Conservation (phyloP, 108 stramenopile genomes). For the Nitzschia palea region DNA sequence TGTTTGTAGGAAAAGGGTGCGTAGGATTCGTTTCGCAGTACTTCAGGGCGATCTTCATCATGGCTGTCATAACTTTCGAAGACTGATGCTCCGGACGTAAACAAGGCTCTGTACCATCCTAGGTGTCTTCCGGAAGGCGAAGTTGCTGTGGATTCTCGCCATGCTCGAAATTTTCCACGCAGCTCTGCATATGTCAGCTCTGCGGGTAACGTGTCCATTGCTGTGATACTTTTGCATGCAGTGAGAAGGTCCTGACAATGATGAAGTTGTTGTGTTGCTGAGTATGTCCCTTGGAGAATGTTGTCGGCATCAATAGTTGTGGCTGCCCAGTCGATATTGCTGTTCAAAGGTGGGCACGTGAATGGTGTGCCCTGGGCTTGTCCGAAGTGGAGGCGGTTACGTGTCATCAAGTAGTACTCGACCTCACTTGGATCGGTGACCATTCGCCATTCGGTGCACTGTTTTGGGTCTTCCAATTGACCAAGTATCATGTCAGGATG, state of each 20-base stretch:
- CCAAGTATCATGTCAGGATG: neutral
- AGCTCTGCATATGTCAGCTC: neutral
- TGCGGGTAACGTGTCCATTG: neutral
- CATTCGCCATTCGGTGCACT: neutral
- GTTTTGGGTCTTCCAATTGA: neutral
- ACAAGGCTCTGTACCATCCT: neutral
- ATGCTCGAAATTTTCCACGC: neutral
- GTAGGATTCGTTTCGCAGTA: neutral
- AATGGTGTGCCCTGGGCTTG: slow-evolving; percentile 7
- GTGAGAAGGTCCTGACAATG: neutral
- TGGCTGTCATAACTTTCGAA: no score
- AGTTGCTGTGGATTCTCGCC: neutral
- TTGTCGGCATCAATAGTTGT: neutral
- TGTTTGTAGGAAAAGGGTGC: neutral
- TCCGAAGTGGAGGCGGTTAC: slow-evolving; percentile 4
- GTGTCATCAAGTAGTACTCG: no score
- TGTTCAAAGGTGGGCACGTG: neutral
- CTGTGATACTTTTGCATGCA: neutral
- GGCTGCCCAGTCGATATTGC: neutral
- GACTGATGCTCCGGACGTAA: neutral
- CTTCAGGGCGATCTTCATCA: neutral
- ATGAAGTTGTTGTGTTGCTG: neutral
- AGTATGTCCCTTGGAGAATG: neutral
- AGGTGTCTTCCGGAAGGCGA: neutral
- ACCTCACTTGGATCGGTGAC: neutral